Evolutionary conservation across 805 yeast species (phyloP).

Genomic region (Candida suzukii): DNA sequence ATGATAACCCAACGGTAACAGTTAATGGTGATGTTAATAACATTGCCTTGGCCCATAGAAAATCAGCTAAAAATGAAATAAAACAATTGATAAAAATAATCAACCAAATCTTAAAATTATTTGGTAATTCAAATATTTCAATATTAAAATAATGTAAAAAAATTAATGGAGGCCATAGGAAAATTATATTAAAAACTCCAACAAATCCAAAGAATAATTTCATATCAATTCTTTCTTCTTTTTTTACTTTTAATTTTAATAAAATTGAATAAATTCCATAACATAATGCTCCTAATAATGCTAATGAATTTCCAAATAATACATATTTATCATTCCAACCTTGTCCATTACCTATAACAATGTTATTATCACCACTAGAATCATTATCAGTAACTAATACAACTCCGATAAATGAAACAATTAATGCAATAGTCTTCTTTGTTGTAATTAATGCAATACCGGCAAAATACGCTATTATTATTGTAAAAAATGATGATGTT

Average conservation of each 20-base stretch:
- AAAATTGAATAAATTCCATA: constrained; percentile 89
- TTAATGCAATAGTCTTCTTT: constrained; percentile 61
- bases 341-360: too few species aligned
- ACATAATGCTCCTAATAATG: constrained; percentile 78
- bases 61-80: constrained; percentile 82
- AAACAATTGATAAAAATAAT: constrained; percentile 60
- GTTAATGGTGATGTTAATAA: constrained; percentile 88
- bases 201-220: constrained; percentile 92
- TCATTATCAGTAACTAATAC: constrained; percentile 71
- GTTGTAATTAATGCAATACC: constrained; percentile 62
- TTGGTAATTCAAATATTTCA: constrained; percentile 72
- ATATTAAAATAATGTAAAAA: constrained; percentile 54
- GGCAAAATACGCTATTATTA: constrained; percentile 69
- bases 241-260: constrained; percentile 63
- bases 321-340: constrained; percentile 3
- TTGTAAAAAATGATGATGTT: constrained; percentile 89
- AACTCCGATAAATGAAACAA: constrained; percentile 73
- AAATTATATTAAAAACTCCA: constrained; percentile 69
- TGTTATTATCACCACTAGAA: too few species aligned
- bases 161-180: constrained; percentile 78
- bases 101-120: constrained; percentile 37
- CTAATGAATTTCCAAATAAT: constrained; percentile 70
- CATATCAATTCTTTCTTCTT: constrained; percentile 74
- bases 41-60: constrained; percentile 95
- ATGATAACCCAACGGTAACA: constrained; percentile 89